phyloP scores from a whole-genome alignment of 176 grass and related monocot species.

The Musa beccarii region DNA sequence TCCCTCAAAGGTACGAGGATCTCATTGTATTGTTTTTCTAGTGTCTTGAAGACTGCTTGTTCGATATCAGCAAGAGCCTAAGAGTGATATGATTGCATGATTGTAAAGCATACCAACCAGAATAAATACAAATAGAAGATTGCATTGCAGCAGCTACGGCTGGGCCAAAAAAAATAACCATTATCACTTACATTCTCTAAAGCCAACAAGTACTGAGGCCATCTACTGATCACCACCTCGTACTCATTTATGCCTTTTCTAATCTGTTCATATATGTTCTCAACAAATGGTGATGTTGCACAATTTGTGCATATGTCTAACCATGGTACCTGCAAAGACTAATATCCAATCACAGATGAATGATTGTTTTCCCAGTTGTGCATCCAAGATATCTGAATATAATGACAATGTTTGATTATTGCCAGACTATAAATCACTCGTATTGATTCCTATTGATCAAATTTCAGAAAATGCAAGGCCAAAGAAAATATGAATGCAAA shows the following conservation, averaged over 20 bases:
- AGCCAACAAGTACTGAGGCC: conserved; percentile 80
- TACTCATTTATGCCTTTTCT: conserved; percentile 76
- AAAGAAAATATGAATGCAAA: neutral
- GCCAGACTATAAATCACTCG: neutral
- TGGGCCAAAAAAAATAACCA: neutral
- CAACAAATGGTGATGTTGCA: conserved; percentile 64
- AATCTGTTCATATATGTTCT: conserved; percentile 81
- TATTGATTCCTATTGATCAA: neutral
- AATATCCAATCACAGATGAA: conserved; percentile 20
- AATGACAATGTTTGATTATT: neutral
- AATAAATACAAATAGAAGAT: neutral
- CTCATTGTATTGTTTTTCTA: conserved; percentile 82
- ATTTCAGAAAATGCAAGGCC: neutral
- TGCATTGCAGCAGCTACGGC: neutral
- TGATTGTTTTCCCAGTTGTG: neutral
- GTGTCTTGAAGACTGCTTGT: conserved; percentile 60
- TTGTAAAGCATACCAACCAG: neutral
- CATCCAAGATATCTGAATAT: neutral
- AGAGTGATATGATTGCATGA: conserved; percentile 15
- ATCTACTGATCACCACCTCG: conserved; percentile 87
- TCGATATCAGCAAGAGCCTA: conserved; percentile 88
- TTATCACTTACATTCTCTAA: conserved; percentile 59
- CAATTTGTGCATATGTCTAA: conserved; percentile 25
- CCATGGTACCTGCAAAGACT: conserved; percentile 48
- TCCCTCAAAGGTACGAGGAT: conserved; percentile 62